A percentile compares a stretch with the other conserved stretches of the same genome.
Evolutionary conservation across 192 early-diverging fungal species (phyloP).

Genomic region (Umbelopsis vinacea): DNA sequence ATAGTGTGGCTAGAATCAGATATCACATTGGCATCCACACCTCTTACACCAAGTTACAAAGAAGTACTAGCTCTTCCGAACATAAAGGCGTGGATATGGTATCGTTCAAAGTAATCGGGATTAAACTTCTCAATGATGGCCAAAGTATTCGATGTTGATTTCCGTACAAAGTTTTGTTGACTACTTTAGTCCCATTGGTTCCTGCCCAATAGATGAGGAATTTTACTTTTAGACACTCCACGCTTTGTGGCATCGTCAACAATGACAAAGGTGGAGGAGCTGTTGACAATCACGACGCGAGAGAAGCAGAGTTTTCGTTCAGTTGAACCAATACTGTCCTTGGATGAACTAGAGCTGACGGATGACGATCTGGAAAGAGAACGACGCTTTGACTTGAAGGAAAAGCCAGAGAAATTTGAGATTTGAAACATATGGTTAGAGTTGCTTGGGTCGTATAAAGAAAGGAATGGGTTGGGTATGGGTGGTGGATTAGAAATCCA

Average conservation of each 20-base stretch:
- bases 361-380: conserved; percentile 6
- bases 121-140: not conserved
- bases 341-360: not conserved
- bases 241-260: conserved; percentile 3
- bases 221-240: conserved; percentile 2
- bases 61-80: too few relatives aligned
- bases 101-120: not conserved
- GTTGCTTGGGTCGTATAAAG: not conserved
- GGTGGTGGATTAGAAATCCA: not conserved
- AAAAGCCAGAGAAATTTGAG: not conserved
- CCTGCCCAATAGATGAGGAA: conserved; percentile 13
- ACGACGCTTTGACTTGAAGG: conserved; percentile 7
- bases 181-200: not conserved
- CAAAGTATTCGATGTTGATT: not conserved
- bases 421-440: not conserved
- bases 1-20: not conserved
- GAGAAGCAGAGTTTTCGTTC: conserved; percentile 24
- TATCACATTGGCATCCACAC: too few relatives aligned
- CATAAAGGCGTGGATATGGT: not conserved
- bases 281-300: conserved; percentile 25
- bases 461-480: conserved; percentile 4
- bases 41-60: too few relatives aligned
- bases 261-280: conserved; percentile 20
- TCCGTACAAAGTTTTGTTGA: too few relatives aligned
- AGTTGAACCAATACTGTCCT: not conserved